A percentile compares a stretch with the other conserved stretches of the same genome.
These are phyloP conservation scores for Periconia sp. DNA, from an alignment of 2,329 filamentous ascomycete genomes.

Conservation along the genomic window DNA sequence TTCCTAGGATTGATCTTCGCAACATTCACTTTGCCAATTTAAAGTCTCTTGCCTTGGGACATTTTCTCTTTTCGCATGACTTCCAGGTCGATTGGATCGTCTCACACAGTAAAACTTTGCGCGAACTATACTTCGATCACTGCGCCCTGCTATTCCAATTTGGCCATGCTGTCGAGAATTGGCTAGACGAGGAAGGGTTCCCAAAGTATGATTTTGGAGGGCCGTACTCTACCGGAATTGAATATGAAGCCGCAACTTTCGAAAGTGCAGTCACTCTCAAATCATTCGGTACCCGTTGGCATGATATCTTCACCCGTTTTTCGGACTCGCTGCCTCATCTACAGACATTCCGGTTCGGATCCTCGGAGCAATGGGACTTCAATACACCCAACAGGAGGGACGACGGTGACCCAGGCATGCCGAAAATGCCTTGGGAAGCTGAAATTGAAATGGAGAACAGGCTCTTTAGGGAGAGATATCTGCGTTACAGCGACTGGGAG, in stretches of 20 bases:
- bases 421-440: slow-evolving; percentile 13
- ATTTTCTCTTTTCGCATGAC: slow-evolving; percentile 9
- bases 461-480: slow-evolving; percentile 7
- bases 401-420: background rate
- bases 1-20: slow-evolving; percentile 12
- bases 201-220: background rate
- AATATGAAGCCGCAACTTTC: no score
- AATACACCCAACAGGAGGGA: background rate
- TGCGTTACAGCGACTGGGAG: slow-evolving; percentile 9
- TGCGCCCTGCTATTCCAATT: slow-evolving; percentile 12
- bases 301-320: slow-evolving; percentile 10
- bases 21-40: slow-evolving; percentile 9
- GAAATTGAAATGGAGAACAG: slow-evolving; percentile 9
- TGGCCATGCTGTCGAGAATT: background rate
- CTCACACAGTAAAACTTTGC: slow-evolving; percentile 7
- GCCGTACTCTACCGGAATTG: no score
- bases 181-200: slow-evolving; percentile 14
- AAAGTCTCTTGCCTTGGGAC: slow-evolving; percentile 7
- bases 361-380: slow-evolving; percentile 11
- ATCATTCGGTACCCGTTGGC: slow-evolving; percentile 9
- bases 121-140: slow-evolving; percentile 12
- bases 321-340: background rate
- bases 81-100: slow-evolving; percentile 15
- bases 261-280: background rate
- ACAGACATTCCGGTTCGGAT: slow-evolving; percentile 10